A percentile compares a stretch with the other conserved stretches of the same genome.
These are phyloP conservation scores for Albugo candida DNA, from an alignment of 352 stramenopile species.

Conservation along the genomic window DNA sequence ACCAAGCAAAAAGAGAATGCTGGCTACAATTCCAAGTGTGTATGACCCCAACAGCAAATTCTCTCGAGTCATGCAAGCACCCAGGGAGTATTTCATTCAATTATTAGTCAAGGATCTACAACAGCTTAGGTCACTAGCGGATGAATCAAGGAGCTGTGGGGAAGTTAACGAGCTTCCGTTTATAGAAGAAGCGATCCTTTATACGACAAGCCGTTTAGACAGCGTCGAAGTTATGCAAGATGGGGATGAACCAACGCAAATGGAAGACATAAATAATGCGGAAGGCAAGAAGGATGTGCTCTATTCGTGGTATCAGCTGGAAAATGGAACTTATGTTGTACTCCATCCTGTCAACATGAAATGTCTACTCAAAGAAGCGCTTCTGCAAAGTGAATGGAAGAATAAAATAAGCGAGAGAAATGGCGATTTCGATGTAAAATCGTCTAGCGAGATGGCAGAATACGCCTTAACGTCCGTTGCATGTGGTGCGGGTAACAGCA, in stretches of 20 bases:
- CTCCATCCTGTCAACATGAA: conserved; percentile 82
- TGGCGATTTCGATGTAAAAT: no score
- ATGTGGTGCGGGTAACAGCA: no score
- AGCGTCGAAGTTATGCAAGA: not conserved
- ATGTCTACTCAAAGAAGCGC: conserved; percentile 50
- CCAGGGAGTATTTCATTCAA: conserved; percentile 35
- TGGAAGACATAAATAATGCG: not conserved
- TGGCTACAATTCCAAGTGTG: conserved; percentile 19
- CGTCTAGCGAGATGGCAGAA: no score
- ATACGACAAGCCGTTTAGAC: conserved; percentile 22
- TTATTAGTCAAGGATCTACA: conserved; percentile 42
- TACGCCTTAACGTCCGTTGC: no score
- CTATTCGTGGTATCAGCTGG: conserved; percentile 79
- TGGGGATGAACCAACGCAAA: not conserved
- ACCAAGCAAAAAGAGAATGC: conserved; percentile 10
- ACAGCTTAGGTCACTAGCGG: conserved; percentile 43
- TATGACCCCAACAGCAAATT: conserved; percentile 41
- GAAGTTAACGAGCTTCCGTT: conserved; percentile 61
- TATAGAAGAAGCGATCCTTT: conserved; percentile 57
- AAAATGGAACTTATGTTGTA: conserved; percentile 73
- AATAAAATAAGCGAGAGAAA: no score
- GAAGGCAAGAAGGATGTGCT: conserved; percentile 9
- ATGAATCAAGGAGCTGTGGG: conserved; percentile 43
- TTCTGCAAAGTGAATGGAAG: no score
- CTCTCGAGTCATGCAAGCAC: conserved; percentile 54